These are phyloP conservation scores for Umbelopsis vinacea DNA, from an alignment of 192 early-diverging fungal species.

Conservation along the genomic window DNA sequence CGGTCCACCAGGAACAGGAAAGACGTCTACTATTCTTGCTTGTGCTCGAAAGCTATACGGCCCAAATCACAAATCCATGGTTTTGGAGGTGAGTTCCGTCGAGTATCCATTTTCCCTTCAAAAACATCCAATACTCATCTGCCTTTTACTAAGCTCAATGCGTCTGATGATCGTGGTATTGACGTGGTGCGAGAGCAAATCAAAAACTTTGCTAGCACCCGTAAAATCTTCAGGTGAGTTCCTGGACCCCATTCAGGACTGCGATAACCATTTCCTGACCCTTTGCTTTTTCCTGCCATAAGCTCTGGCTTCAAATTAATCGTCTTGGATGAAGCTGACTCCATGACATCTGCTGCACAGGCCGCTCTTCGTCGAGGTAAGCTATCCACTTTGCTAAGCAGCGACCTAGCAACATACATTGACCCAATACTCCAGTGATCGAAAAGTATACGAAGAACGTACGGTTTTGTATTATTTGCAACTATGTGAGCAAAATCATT, in stretches of 20 bases:
- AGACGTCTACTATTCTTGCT: slow-evolving; percentile 96
- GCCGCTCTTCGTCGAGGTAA: slow-evolving; percentile 87
- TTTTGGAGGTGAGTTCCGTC: slow-evolving; percentile 72
- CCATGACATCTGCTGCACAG: slow-evolving; percentile 93
- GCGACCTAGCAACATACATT: neutral
- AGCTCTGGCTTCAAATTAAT: slow-evolving; percentile 94
- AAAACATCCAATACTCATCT: neutral
- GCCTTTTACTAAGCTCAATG: slow-evolving; percentile 72
- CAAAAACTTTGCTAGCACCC: slow-evolving; percentile 96
- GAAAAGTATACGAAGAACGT: slow-evolving; percentile 99
- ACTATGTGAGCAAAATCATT: slow-evolving; percentile 97
- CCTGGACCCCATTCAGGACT: too few species aligned
- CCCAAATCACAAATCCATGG: slow-evolving; percentile 82
- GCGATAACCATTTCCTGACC: too few species aligned
- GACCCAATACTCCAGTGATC: slow-evolving; percentile 65
- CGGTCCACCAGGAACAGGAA: slow-evolving; percentile 97
- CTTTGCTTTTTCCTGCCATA: too few species aligned
- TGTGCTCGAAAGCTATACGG: slow-evolving; percentile 91
- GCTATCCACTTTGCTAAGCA: neutral
- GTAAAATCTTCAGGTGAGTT: slow-evolving; percentile 80
- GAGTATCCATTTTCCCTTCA: neutral
- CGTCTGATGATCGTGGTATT: slow-evolving; percentile 98
- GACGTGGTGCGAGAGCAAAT: slow-evolving; percentile 98
- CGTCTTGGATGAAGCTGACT: slow-evolving; percentile 96
- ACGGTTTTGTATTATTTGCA: slow-evolving; percentile 98